Evolutionary conservation across 2,329 filamentous ascomycete genomes (phyloP), one percentile per base, ranked within the genome.

Genomic region (Neoarthrinium moseri): DNA sequence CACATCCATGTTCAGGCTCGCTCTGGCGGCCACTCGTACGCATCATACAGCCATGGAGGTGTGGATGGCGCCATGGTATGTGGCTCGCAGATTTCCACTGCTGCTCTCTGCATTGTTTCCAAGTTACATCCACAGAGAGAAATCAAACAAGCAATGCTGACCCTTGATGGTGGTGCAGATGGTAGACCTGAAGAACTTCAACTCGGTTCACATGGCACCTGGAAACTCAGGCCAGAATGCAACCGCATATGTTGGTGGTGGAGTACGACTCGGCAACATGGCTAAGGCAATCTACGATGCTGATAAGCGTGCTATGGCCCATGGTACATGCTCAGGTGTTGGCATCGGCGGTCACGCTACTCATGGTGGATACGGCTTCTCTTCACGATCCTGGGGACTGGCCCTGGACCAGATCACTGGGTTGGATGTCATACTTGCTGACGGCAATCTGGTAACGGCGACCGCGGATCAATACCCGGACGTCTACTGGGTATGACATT

Each of bases 11-110:
- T 78, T 4, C 74, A 78, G 45, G 64, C 73, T 12, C 66, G 65
- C 46, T 69, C 66, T 34, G 75, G 75, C 8, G 75, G 75, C 0
- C 74, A 78, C 49, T 72, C 67, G 8, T 78, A 75, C 56, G 74
- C 64, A 1, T 75, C 72, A 27, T 70, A 71, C 51, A 69, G 71
- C 59, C 61, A 55, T 43, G 63, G 66, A 7, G 66, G 64, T 2
- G 32, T 49, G 2, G 49, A 68, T 49, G 63, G 65, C 4, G 52
- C 58, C 36, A 54, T 66, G 42, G n/a, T n/a, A n/a, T n/a, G n/a
- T n/a, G n/a, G n/a, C n/a, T n/a, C n/a, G n/a, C n/a, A n/a, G n/a
- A n/a, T n/a, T n/a, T n/a, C n/a, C n/a, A n/a, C n/a, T n/a, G n/a
- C n/a, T n/a, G n/a, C n/a, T n/a, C n/a, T n/a, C n/a, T n/a, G n/a